A percentile compares a stretch with the other conserved stretches of the same genome.
Evolutionary conservation across 1,139 yeast species (phyloP).

Genomic region (Yamadazyma songkhlaensis): DNA sequence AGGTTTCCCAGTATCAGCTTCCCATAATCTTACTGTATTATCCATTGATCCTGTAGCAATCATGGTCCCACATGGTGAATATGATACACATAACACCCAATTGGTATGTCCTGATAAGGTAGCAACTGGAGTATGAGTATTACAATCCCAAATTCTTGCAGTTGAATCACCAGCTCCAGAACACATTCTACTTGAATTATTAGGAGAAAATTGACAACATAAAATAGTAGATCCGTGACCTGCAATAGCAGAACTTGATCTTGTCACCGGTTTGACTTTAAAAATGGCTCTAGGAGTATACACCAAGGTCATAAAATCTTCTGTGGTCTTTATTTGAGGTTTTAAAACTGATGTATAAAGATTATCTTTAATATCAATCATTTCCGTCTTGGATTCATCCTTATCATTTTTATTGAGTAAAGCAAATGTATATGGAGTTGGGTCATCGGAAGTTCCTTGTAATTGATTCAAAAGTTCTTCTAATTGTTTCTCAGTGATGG

Average conservation of each 20-base stretch:
- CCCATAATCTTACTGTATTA: constrained; percentile 85
- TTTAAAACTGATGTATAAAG: constrained; percentile 76
- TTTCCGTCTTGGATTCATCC: constrained; percentile 34
- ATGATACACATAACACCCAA: constrained; percentile 93
- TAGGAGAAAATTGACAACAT: constrained; percentile 92
- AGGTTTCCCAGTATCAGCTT: constrained; percentile 68
- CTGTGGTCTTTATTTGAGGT: constrained; percentile 87
- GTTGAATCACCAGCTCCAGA: constrained; percentile 98
- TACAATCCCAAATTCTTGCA: constrained; percentile 98
- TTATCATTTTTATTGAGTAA: constrained; percentile 49
- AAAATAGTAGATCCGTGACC: constrained; percentile 95
- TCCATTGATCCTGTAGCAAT: constrained; percentile 98
- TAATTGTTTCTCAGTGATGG: constrained; percentile 78
- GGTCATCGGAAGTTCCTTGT: constrained; percentile 67
- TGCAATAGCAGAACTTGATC: constrained; percentile 88
- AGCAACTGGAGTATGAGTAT: constrained; percentile 85
- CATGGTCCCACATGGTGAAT: constrained; percentile 89
- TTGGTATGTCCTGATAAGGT: constrained; percentile 83
- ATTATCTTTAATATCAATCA: constrained; percentile 75
- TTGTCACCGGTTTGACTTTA: constrained; percentile 86
- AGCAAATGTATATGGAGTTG: constrained; percentile 87
- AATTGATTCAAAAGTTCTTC: constrained; percentile 83
- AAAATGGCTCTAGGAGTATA: constrained; percentile 95
- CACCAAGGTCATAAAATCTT: constrained; percentile 86
- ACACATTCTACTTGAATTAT: constrained; percentile 80